Evolutionary conservation across 192 early-diverging fungal genomes (phyloP), one percentile per base, ranked within the genome.

Genomic region (Entomortierella parvispora): DNA sequence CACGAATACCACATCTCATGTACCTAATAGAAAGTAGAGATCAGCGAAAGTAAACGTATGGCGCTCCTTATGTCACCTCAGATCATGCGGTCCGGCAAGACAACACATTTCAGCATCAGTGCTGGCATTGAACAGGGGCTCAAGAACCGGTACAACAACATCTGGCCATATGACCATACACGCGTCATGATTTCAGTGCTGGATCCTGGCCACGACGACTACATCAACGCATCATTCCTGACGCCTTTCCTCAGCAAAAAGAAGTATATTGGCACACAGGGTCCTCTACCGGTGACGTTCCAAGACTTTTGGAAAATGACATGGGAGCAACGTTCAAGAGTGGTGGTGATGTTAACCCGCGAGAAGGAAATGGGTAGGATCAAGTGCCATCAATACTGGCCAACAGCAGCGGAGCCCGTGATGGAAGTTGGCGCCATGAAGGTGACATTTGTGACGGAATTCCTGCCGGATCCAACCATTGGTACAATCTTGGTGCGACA

Each of bases 311-410:
- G 97, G 97, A 87, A 89, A 60, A 92, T 97, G 84, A 80, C 94
- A 4, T 98, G 96, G 97, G 96, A 99, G 77, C 94, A 97, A 50
- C 80, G 87, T 37, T 82, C 85, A 8, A 63, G 83, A 0, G 90
- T 99, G 6, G 85, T 99, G 42, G 95, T 99, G 3, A 99, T 99
- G 97, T 84, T 99, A 71, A 97, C 98, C 1, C 84, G 87, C 25
- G 95, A 96, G 80, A 89, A 93, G 44, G 98, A 99, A 68, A 87
- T 87, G 71, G 91, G 93, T 9, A 84, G 94, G 63, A 80, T 86
- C 52, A 85, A 98, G 80, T 98, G 95, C 62, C 88, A 94, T 75
- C 89, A 90, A 17, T 99, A 99, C 80, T 99, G 97, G 96, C 94
- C 96, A 53, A 71, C 46, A 54, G 23, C 3, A 22, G 56, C n/a